These are phyloP conservation scores for Ceratobasidium papillatum DNA, from an alignment of 1,284 basidiomycete species.

Conservation along the genomic window DNA sequence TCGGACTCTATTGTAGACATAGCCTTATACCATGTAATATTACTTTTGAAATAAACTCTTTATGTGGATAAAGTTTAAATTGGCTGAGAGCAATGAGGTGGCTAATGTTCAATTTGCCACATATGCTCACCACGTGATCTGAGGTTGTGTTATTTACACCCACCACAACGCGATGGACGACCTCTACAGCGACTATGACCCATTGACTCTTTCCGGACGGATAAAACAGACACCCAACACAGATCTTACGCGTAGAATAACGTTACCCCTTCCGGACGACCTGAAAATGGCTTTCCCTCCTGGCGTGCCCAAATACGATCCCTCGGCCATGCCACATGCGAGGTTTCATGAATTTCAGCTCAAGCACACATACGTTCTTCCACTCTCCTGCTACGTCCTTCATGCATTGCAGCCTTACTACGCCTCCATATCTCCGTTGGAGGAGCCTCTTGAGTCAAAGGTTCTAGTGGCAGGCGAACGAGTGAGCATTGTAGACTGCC, in stretches of 20 bases:
- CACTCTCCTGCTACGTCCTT: constrained; percentile 15
- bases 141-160: background rate
- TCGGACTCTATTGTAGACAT: background rate
- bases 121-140: constrained; percentile 20
- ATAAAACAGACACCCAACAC: background rate
- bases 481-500: constrained; percentile 14
- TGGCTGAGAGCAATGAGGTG: background rate
- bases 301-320: constrained; percentile 28
- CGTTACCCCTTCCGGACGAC: background rate
- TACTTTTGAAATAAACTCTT: background rate
- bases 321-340: constrained; percentile 11
- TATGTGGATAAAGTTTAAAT: no score
- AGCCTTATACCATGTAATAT: background rate
- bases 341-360: background rate
- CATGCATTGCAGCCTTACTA: constrained; percentile 13
- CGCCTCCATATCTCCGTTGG: background rate
- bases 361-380: constrained; percentile 1
- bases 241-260: constrained; percentile 4
- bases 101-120: background rate
- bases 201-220: background rate
- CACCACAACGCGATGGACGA: constrained; percentile 3
- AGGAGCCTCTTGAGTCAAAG: background rate
- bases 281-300: background rate
- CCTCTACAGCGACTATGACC: constrained; percentile 31
- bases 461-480: background rate